Percentiles rank a stretch among this genome's conserved stretches.
phyloP scores from a whole-genome alignment of 768 basidiomycete species.

The Cytidiella melzeri region DNA sequence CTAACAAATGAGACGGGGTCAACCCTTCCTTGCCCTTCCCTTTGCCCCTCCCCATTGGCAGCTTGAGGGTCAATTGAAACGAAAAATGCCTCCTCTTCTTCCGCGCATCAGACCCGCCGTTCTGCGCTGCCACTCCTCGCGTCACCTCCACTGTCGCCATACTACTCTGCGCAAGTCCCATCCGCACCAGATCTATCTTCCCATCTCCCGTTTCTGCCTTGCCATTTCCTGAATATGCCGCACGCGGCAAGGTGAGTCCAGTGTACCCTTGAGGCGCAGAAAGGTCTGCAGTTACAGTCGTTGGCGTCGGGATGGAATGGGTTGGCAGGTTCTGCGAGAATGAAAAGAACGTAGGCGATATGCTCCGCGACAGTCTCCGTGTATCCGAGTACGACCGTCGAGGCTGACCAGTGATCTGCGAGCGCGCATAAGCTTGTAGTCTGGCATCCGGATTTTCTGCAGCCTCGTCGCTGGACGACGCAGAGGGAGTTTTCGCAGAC shows the following conservation, averaged over 20 bases:
- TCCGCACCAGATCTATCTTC: conserved; percentile 64
- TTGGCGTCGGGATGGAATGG: conserved; percentile 26
- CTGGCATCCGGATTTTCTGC: conserved; percentile 19
- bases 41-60: conserved; percentile 9
- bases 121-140: conserved; percentile 34
- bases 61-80: conserved; percentile 17
- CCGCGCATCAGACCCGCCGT: conserved; percentile 7
- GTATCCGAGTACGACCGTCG: conserved; percentile 13
- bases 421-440: conserved; percentile 19
- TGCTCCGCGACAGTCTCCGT: conserved; percentile 12
- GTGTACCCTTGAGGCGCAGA: conserved; percentile 29
- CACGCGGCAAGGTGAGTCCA: conserved; percentile 39
- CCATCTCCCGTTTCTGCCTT: conserved; percentile 35
- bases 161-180: conserved; percentile 77
- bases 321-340: conserved; percentile 18
- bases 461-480: conserved; percentile 10
- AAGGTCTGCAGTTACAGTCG: neutral
- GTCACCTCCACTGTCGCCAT: conserved; percentile 87
- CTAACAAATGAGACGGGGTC: conserved; percentile 20
- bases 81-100: conserved; percentile 15
- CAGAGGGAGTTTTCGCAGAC: conserved; percentile 8
- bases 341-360: conserved; percentile 5
- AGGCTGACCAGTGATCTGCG: conserved; percentile 4
- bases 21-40: conserved; percentile 13
- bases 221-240: conserved; percentile 35